A percentile compares a stretch with the other conserved stretches of the same genome.
Conservation (phyloP, 106 monocot species). For the Apostasia ramifera region DNA sequence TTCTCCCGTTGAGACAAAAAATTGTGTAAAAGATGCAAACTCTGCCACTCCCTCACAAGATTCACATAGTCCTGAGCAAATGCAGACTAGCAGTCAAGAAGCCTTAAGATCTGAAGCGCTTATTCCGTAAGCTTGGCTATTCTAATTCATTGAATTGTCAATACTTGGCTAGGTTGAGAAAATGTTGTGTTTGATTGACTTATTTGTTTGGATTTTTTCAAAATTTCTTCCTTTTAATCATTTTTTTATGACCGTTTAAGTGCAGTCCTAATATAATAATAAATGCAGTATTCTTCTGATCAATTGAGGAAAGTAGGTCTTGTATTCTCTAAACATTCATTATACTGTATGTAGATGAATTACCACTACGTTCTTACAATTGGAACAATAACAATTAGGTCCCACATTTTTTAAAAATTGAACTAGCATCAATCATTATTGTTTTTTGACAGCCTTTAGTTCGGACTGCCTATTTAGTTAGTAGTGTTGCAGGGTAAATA, state of each 20-base stretch:
- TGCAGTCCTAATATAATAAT: too few species aligned
- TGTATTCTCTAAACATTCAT: not conserved
- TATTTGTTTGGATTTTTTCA: not conserved
- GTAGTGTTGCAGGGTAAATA: not conserved
- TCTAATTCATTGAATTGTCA: not conserved
- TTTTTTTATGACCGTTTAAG: not conserved
- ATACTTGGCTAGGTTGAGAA: not conserved
- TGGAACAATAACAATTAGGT: too few species aligned
- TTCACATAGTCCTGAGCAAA: not conserved
- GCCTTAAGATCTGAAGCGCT: conserved; percentile 6
- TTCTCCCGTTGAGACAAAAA: conserved; percentile 1
- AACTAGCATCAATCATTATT: not conserved
- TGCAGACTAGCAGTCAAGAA: conserved; percentile 1
- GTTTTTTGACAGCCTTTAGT: not conserved
- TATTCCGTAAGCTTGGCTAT: conserved; percentile 11
- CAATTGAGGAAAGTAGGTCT: not conserved
- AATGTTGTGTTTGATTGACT: not conserved
- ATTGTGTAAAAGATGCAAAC: not conserved
- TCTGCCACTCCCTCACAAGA: not conserved
- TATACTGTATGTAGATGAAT: not conserved
- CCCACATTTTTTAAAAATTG: not conserved
- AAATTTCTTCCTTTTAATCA: not conserved
- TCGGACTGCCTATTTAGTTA: not conserved
- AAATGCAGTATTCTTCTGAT: not conserved
- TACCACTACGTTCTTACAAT: too few species aligned